Base-by-base conservation (phyloP, 2,329 filamentous ascomycete genomes). In the Nannizzia gypsea region DNA sequence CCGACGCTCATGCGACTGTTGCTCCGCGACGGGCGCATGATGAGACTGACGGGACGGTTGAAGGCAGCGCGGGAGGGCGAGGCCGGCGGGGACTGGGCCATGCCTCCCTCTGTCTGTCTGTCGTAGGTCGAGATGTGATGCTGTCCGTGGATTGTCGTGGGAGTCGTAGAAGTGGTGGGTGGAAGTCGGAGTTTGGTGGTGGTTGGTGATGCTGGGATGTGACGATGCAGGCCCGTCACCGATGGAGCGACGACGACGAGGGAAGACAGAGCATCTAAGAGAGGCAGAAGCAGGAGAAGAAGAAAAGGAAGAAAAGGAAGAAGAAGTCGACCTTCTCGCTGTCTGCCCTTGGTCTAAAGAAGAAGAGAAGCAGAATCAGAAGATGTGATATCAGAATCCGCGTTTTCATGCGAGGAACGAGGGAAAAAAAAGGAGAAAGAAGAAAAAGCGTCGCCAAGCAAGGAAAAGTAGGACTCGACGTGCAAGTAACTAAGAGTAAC, bases 1-100 rank as follows among this genome's bases (percentile, higher is more conserved):
- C 75, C 73, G 78, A 87, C 87, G 77, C 90, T 95, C 81, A 95
- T 79, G 67, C 91, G 88, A 76, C 90, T 95, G 66, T 81, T 88
- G 71, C 89, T 93, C 72, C 89, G 81, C 48, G 87, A 80, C 52
- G 88, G 81, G 68, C 87, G 85, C 69, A 90, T 83, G 78, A 95
- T 85, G 71, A 84, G 86, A 77, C 89, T 95, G 80, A 89, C 79
- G 59, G 90, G 90, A 73, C 90, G 83, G 73, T 83, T 82, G 65
- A 81, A 42, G 15, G 55, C 59, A 40, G 56, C 52, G 24, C 70
- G 78, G 75, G 70, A 80, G 52, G 80, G 86, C 71, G 87, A 90
- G 63, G 77, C 80, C 71, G 87, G 87, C 74, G 85, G 86, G 73
- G 86, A 88, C 72, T 78, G 80, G 69, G 84, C 82, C 85, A 88